Conservation (phyloP, 257 asterid genomes). For the Fraxinus pennsylvanica region DNA sequence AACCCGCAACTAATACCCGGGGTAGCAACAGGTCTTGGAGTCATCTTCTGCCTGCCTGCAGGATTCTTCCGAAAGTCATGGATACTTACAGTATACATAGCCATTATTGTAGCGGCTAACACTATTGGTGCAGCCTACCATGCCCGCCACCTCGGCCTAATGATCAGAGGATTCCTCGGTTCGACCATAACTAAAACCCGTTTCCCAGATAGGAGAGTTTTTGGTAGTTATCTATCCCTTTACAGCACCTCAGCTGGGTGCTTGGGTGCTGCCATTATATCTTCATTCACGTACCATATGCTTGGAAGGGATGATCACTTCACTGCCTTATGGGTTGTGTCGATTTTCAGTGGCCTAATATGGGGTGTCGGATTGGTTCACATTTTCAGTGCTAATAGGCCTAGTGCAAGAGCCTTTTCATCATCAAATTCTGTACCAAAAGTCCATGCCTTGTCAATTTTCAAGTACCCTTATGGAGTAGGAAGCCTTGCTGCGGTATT, state of each 20-base stretch:
- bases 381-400: conserved; percentile 49
- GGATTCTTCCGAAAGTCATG: conserved; percentile 70
- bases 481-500: conserved; percentile 77
- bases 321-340: conserved; percentile 80
- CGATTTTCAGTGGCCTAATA: conserved; percentile 79
- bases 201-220: conserved; percentile 53
- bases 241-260: conserved; percentile 75
- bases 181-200: conserved; percentile 39
- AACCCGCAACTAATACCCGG: conserved; percentile 68
- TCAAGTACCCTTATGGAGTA: conserved; percentile 71
- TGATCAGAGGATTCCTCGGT: conserved; percentile 77
- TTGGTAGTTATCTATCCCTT: conserved; percentile 67
- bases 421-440: conserved; percentile 28
- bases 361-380: conserved; percentile 78
- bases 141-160: conserved; percentile 71
- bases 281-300: conserved; percentile 75
- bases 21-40: conserved; percentile 72
- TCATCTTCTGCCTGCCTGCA: conserved; percentile 82
- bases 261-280: conserved; percentile 69
- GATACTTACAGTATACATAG: conserved; percentile 78
- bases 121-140: conserved; percentile 66
- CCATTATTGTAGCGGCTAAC: conserved; percentile 64
- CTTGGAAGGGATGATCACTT: conserved; percentile 59
- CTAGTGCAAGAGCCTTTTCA: conserved; percentile 26
- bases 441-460: conserved; percentile 56